Base-by-base conservation (phyloP, 2,329 filamentous ascomycete genomes). In the Sphaerulina musiva region DNA sequence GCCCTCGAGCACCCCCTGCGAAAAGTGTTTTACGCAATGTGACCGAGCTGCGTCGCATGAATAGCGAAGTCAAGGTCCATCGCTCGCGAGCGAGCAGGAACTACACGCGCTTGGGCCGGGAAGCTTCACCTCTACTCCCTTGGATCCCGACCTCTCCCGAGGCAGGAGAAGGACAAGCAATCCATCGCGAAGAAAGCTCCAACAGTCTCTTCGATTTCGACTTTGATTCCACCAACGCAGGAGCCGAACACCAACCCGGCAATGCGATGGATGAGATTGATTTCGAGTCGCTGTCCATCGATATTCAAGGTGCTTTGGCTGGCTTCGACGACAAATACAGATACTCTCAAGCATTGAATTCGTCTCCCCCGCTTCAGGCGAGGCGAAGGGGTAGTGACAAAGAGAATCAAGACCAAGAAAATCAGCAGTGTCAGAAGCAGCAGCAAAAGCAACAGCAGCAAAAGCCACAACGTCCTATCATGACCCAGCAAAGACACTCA, bases 1-100 rank as follows among this genome's bases (percentile, higher is more conserved):
- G 65, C 29, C 72, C 73, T 0, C 69, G 72, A 44, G 53, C 58
- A 1, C 65, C 64, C 7, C 70, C 73, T 2, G 66, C 69, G 1
- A 68, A 68, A 50, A 67, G 68, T 10, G 60, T 75, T 4, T 68
- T 72, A 11, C 66, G 68, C 32, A 71, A 70, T 6, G 71, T 74
- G 41, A 66, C 66, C 55, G 69, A 68, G 14, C 64, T 76, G 3
- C 64, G 74, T 5, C 66, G 73, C 17, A 74, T 74, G 73, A 75
- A 76, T 58, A 72, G 69, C 26, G 72, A 74, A 49, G 67, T 69
- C 11, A 52, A 59, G 20, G 51, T 55, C 10, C 51, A 50, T 20
- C 49, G 42, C 10, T 38, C 46, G 14, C 68, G 65, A 8, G 67
- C 64, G 7, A 69, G 68, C 47, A 59, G 71, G 0, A 66, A 70